Evolutionary conservation across 2,329 filamentous ascomycete genomes (phyloP).

Genomic region (Xylaria multiplex): DNA sequence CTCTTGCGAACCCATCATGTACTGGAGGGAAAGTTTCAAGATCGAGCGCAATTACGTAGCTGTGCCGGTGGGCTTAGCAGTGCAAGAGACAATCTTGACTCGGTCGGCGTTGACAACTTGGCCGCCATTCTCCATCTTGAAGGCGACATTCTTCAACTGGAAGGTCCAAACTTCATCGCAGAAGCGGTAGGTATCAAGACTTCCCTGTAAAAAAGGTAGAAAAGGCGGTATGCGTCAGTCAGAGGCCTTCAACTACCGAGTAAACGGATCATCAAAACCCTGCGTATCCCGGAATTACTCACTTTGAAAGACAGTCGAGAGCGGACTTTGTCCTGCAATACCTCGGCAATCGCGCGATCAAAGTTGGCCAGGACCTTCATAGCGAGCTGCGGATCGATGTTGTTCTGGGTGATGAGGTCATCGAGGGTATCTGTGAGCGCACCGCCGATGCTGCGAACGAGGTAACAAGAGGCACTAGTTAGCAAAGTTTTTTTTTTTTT

Average conservation of each 20-base stretch:
- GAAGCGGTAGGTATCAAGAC: conserved; percentile 97
- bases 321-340: conserved; percentile 91
- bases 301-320: conserved; percentile 95
- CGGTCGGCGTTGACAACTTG: conserved; percentile 83
- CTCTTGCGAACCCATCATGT: background rate
- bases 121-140: conserved; percentile 89
- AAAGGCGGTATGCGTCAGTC: conserved; percentile 8
- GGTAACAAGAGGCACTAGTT: conserved; percentile 38
- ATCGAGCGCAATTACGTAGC: conserved; percentile 30
- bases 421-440: conserved; percentile 97
- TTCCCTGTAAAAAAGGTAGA: conserved; percentile 69
- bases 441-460: conserved; percentile 78
- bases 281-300: conserved; percentile 41
- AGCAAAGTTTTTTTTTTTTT: conserved; percentile 19
- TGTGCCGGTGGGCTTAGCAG: conserved; percentile 71
- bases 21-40: background rate
- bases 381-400: conserved; percentile 96
- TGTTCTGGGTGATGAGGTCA: conserved; percentile 91
- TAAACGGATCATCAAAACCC: too few relatives aligned
- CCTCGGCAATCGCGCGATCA: conserved; percentile 90
- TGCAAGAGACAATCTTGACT: conserved; percentile 98
- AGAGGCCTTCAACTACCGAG: background rate
- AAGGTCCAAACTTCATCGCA: conserved; percentile 99
- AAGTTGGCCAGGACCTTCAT: conserved; percentile 99
- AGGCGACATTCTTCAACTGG: conserved; percentile 97